phyloP scores from a whole-genome alignment of 352 stramenopile species.

The Thraustochytrium striatum region DNA sequence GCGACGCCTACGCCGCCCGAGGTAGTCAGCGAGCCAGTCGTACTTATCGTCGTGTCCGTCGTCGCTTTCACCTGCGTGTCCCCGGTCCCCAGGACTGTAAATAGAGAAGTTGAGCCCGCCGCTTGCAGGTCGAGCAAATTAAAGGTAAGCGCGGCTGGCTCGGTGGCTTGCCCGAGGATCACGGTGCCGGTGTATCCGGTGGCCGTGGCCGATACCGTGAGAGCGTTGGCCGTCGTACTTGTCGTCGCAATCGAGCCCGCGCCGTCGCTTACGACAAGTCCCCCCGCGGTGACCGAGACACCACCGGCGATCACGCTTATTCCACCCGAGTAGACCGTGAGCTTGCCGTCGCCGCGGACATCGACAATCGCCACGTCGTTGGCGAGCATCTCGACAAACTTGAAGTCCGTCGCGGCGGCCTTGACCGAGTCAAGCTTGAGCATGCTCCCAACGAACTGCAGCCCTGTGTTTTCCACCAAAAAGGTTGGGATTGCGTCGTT shows the following conservation, averaged over 20 bases:
- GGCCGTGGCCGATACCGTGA: conserved; percentile 51
- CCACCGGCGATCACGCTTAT: conserved; percentile 59
- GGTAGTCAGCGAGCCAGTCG: not conserved
- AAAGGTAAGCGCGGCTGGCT: not conserved
- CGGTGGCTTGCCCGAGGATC: not conserved
- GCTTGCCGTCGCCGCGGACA: conserved; percentile 59
- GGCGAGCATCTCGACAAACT: conserved; percentile 59
- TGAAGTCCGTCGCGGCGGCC: conserved; percentile 62
- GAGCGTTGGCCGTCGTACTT: conserved; percentile 35
- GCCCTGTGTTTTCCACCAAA: conserved; percentile 63
- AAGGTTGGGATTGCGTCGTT: conserved; percentile 60
- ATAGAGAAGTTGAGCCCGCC: not conserved
- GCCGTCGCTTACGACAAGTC: conserved; percentile 55
- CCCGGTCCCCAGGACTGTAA: conserved; percentile 50
- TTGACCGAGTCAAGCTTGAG: conserved; percentile 66
- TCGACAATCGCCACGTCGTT: conserved; percentile 57
- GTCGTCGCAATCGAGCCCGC: conserved; percentile 53
- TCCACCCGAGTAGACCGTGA: conserved; percentile 59
- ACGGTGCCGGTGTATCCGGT: conserved; percentile 4
- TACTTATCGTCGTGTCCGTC: conserved; percentile 18
- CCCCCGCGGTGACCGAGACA: conserved; percentile 57
- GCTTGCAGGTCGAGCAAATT: conserved; percentile 31
- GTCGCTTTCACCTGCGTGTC: conserved; percentile 51
- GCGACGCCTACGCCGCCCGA: conserved; percentile 5
- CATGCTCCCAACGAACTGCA: conserved; percentile 62